Conservation (phyloP, 805 yeast species). For the Lachancea meyersii region DNA sequence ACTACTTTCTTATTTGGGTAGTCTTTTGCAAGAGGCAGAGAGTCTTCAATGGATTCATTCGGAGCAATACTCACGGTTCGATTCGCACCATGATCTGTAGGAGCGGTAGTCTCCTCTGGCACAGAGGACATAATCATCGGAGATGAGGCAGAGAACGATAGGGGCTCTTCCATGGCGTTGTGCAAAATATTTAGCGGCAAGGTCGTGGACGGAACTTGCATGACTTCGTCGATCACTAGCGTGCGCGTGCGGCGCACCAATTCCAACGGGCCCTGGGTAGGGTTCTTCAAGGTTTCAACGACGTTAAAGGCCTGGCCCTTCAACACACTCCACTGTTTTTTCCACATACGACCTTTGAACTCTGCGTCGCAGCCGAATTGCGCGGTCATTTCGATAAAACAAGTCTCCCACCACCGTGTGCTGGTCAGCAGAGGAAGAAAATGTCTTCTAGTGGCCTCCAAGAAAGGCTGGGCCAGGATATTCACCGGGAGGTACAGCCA, state of each 20-base stretch:
- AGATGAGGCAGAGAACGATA: conserved; percentile 15
- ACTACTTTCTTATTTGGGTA: conserved; percentile 41
- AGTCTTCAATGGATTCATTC: conserved; percentile 11
- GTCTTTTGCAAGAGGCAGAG: neutral
- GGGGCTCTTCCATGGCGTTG: conserved; percentile 42
- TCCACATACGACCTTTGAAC: conserved; percentile 61
- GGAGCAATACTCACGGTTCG: conserved; percentile 5
- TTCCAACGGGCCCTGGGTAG: conserved; percentile 61
- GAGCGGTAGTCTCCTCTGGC: conserved; percentile 7
- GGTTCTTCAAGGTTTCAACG: conserved; percentile 53
- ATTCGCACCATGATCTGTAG: neutral
- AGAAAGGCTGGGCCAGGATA: conserved; percentile 62
- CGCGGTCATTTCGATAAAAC: conserved; percentile 41
- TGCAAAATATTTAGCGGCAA: conserved; percentile 35
- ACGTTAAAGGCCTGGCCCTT: conserved; percentile 77
- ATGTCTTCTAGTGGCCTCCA: conserved; percentile 47
- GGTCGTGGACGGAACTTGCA: conserved; percentile 47
- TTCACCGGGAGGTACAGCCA: conserved; percentile 65
- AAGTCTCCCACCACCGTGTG: conserved; percentile 64
- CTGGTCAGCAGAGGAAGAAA: conserved; percentile 55
- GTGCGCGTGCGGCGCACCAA: conserved; percentile 53
- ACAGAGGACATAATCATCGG: conserved; percentile 18
- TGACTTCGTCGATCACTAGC: conserved; percentile 53
- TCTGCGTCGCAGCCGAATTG: conserved; percentile 52
- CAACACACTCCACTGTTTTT: conserved; percentile 58